Conservation (phyloP, 768 basidiomycete species). For the Tubosaeta brunneosetosa region DNA sequence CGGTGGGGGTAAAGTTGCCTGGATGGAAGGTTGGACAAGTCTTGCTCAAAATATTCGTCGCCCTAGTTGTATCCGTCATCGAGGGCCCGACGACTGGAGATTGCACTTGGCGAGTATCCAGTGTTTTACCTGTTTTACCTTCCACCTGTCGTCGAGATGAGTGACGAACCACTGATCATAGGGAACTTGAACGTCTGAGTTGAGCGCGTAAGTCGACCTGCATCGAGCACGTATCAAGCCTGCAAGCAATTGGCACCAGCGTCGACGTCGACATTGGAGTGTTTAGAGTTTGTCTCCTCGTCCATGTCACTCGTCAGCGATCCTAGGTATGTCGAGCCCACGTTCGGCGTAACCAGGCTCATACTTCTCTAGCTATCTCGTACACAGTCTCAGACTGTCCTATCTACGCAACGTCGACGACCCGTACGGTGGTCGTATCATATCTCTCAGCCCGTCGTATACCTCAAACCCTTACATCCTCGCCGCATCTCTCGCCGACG, state of each 20-base stretch:
- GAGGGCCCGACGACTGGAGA: slow-evolving; percentile 28
- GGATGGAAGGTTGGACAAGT: slow-evolving; percentile 5
- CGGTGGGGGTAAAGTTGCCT: slow-evolving; percentile 9
- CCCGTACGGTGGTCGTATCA: slow-evolving; percentile 74
- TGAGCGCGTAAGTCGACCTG: not conserved
- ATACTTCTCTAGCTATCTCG: slow-evolving; percentile 50
- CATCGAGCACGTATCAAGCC: slow-evolving; percentile 44
- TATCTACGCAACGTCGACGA: slow-evolving; percentile 90
- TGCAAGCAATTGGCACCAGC: slow-evolving; percentile 47
- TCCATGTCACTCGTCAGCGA: slow-evolving; percentile 62
- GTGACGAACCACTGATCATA: slow-evolving; percentile 79
- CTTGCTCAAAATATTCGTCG: slow-evolving; percentile 31
- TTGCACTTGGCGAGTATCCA: slow-evolving; percentile 58
- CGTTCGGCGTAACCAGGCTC: not conserved
- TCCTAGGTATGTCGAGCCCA: slow-evolving; percentile 42
- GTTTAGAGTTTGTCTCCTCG: not conserved
- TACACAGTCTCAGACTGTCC: slow-evolving; percentile 79
- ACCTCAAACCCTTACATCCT: slow-evolving; percentile 78
- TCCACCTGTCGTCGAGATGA: slow-evolving; percentile 56
- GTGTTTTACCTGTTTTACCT: slow-evolving; percentile 57
- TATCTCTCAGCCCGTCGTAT: slow-evolving; percentile 74
- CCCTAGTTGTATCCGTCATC: slow-evolving; percentile 29
- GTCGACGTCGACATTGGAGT: not conserved
- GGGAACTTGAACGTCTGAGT: slow-evolving; percentile 40
- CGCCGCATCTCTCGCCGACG: slow-evolving; percentile 74